Evolutionary conservation across 2,329 filamentous ascomycete genomes (phyloP).

Genomic region (Scedosporium apiospermum): DNA sequence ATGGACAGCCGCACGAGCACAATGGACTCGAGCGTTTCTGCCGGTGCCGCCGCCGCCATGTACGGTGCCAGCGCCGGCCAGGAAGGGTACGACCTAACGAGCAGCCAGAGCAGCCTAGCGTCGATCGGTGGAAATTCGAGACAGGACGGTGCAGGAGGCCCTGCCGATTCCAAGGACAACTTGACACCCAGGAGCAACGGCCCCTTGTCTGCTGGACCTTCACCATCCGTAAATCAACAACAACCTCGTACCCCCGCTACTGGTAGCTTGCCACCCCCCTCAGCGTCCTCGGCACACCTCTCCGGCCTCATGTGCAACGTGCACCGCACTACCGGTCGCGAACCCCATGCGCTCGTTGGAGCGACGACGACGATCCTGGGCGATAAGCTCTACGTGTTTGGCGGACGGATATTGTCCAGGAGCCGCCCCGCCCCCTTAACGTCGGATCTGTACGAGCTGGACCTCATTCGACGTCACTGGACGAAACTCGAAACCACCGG

Average conservation of each 20-base stretch:
- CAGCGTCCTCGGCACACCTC: conserved; percentile 42
- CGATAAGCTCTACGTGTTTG: conserved; percentile 95
- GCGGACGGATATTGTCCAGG: conserved; percentile 76
- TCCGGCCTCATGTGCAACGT: conserved; percentile 63
- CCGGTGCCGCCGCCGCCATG: conserved; percentile 19
- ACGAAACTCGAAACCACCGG: conserved; percentile 76
- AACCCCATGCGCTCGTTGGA: conserved; percentile 85
- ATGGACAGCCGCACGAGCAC: conserved; percentile 34
- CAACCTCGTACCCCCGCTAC: conserved; percentile 10
- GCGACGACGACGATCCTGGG: conserved; percentile 92
- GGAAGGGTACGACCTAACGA: conserved; percentile 28
- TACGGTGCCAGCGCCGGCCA: conserved; percentile 26
- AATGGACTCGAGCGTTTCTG: conserved; percentile 33
- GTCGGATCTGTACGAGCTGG: conserved; percentile 85
- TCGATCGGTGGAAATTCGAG: conserved; percentile 21
- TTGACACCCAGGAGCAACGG: conserved; percentile 43
- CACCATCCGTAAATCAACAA: conserved; percentile 37
- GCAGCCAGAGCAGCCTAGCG: conserved; percentile 36
- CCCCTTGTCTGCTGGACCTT: conserved; percentile 43
- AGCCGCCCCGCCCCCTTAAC: conserved; percentile 73
- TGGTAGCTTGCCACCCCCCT: conserved; percentile 17
- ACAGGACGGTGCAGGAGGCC: conserved; percentile 34
- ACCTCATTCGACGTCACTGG: conserved; percentile 88
- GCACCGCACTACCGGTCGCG: conserved; percentile 79
- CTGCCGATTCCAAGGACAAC: conserved; percentile 28